phyloP scores from a whole-genome alignment of 441 rosid genomes.

The Mallotus japonicus region DNA sequence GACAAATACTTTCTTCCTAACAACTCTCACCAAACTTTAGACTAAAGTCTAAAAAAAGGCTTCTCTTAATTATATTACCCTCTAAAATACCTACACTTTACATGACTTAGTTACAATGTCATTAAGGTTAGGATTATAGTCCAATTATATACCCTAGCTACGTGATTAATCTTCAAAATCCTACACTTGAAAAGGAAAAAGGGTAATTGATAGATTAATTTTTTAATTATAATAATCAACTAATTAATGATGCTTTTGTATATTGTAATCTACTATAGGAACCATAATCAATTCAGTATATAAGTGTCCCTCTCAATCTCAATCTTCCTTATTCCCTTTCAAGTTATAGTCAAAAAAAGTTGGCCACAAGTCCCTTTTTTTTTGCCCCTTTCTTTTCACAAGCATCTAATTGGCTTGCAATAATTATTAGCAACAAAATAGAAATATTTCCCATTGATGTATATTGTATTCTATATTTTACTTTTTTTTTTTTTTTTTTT shows the following conservation, averaged over 20 bases:
- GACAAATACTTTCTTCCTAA: slow-evolving; percentile 3
- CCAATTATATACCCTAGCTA: not conserved
- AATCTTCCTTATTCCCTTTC: not conserved
- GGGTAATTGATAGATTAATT: not conserved
- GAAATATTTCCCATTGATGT: too few relatives aligned
- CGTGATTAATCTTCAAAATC: not conserved
- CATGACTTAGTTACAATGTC: not conserved
- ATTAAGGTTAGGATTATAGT: slow-evolving; percentile 1
- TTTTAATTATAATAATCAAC: not conserved
- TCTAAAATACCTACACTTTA: too few relatives aligned
- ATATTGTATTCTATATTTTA: too few relatives aligned
- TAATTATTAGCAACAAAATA: not conserved
- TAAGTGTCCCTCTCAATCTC: not conserved
- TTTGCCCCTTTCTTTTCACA: not conserved
- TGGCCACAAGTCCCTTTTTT: not conserved
- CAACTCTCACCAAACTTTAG: slow-evolving; percentile 21
- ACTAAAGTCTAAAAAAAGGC: slow-evolving; percentile 8
- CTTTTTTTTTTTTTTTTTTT: too few relatives aligned
- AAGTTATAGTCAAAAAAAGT: slow-evolving; percentile 16
- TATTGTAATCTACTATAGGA: not conserved
- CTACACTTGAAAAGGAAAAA: not conserved
- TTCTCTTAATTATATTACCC: not conserved
- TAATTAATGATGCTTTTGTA: not conserved
- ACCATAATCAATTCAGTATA: slow-evolving; percentile 3
- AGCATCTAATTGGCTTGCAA: not conserved